Evolutionary conservation across 2,329 filamentous ascomycete species (phyloP).

Genomic region (Parastagonospora nodorum): DNA sequence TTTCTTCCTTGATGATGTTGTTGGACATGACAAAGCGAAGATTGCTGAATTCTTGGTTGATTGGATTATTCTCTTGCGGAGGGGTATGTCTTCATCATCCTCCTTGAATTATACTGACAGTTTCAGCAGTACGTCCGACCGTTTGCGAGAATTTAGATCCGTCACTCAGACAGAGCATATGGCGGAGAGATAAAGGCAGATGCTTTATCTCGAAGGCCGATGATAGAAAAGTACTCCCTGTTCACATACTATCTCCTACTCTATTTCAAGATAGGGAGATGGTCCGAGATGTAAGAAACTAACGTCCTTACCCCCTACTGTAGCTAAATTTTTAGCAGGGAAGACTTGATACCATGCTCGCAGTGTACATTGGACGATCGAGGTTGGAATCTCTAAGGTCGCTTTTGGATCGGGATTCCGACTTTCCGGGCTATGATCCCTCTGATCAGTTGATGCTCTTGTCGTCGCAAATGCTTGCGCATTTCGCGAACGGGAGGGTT

Average conservation of each 20-base stretch:
- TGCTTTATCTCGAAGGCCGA: conserved; percentile 15
- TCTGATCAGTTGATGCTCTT: conserved; percentile 14
- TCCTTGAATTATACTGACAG: conserved; percentile 2
- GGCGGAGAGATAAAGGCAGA: conserved; percentile 19
- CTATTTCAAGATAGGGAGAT: conserved; percentile 12
- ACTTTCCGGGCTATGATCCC: conserved; percentile 3
- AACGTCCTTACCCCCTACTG: neutral
- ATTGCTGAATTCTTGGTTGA: conserved; percentile 12
- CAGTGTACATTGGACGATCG: conserved; percentile 11
- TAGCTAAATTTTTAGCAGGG: conserved; percentile 3
- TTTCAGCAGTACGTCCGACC: conserved; percentile 8
- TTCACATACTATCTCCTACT: conserved; percentile 13
- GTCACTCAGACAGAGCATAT: conserved; percentile 10
- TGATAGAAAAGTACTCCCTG: conserved; percentile 6
- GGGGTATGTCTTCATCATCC: conserved; percentile 6
- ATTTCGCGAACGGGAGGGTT: conserved; percentile 18
- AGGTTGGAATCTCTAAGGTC: conserved; percentile 9
- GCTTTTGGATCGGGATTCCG: conserved; percentile 5
- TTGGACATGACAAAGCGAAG: conserved; percentile 4
- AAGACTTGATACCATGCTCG: conserved; percentile 13
- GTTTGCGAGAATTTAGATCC: conserved; percentile 10
- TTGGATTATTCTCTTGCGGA: conserved; percentile 15
- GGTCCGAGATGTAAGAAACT: conserved; percentile 9
- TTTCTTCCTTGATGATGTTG: conserved; percentile 14
- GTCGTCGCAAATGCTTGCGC: conserved; percentile 12